Percentiles rank a stretch among this genome's conserved stretches.
Conservation (phyloP, 2,329 filamentous ascomycete species). For the Ophiostoma montium region DNA sequence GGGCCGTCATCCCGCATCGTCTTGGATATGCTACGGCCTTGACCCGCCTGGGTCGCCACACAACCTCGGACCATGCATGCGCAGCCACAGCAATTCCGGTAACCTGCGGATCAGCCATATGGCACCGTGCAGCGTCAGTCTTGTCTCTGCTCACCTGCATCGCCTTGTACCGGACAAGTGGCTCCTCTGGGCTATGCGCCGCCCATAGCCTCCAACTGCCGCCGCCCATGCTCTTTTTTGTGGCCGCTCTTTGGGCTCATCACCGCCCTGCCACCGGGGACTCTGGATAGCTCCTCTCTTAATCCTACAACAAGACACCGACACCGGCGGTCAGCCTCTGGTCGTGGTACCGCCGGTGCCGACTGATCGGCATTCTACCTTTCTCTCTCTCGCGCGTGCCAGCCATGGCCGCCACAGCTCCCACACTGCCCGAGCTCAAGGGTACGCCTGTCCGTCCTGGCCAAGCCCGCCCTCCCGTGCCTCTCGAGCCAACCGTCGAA, state of each 20-base stretch:
- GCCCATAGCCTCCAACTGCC: neutral
- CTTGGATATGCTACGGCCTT: neutral
- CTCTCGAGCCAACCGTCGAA: conserved; percentile 28
- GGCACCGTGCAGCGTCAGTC: neutral
- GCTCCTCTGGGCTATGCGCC: neutral
- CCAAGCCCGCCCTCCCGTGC: conserved; percentile 16
- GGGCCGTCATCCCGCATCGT: neutral
- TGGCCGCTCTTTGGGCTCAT: neutral
- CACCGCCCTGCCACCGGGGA: neutral
- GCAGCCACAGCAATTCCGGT: neutral
- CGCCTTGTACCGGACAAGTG: neutral
- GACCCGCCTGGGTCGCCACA: neutral
- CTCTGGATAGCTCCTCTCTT: neutral
- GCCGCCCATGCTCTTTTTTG: neutral
- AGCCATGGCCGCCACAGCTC: conserved; percentile 5
- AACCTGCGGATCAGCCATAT: conserved; percentile 3
- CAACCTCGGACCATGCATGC: neutral
- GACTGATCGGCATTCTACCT: neutral
- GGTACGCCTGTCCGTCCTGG: conserved; percentile 17
- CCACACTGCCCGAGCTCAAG: conserved; percentile 1
- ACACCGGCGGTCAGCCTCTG: neutral
- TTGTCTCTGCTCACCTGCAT: neutral
- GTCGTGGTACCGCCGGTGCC: neutral
- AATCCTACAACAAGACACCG: neutral
- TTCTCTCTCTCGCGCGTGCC: neutral